phyloP scores from a whole-genome alignment of 306 rosid species.

The Begonia peltatifolia region DNA sequence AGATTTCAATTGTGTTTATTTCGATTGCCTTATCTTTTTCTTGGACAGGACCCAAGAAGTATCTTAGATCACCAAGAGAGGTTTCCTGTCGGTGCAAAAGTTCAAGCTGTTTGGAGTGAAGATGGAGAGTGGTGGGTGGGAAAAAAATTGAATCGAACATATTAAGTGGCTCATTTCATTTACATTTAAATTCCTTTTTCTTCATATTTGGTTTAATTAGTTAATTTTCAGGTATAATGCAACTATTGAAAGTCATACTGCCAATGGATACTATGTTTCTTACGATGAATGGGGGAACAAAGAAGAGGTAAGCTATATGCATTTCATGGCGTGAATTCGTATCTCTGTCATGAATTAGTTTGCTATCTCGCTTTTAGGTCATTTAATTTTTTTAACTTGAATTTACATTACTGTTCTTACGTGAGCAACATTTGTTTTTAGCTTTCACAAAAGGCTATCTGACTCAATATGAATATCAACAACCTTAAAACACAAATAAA shows the following conservation, averaged over 20 bases:
- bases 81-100: slow-evolving; percentile 57
- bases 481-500: too few species aligned
- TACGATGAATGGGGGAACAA: slow-evolving; percentile 86
- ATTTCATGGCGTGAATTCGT: not conserved
- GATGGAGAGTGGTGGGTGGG: slow-evolving; percentile 91
- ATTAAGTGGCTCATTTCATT: slow-evolving; percentile 1
- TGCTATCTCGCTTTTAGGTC: not conserved
- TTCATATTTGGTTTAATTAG: slow-evolving; percentile 23
- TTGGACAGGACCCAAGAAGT: slow-evolving; percentile 33
- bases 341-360: not conserved
- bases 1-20: not conserved
- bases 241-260: slow-evolving; percentile 58
- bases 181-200: slow-evolving; percentile 5
- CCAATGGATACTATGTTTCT: slow-evolving; percentile 59
- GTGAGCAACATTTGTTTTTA: too few species aligned
- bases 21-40: slow-evolving; percentile 5
- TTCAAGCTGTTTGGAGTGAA: slow-evolving; percentile 92
- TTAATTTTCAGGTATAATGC: slow-evolving; percentile 78
- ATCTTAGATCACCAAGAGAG: slow-evolving; percentile 38
- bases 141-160: not conserved
- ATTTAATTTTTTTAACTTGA: not conserved
- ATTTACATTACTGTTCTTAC: too few species aligned
- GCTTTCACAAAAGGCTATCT: too few species aligned
- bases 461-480: too few species aligned
- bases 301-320: slow-evolving; percentile 69